Base-by-base conservation (phyloP, 164 flowering plant genomes). In the Vitis rotundifolia region DNA sequence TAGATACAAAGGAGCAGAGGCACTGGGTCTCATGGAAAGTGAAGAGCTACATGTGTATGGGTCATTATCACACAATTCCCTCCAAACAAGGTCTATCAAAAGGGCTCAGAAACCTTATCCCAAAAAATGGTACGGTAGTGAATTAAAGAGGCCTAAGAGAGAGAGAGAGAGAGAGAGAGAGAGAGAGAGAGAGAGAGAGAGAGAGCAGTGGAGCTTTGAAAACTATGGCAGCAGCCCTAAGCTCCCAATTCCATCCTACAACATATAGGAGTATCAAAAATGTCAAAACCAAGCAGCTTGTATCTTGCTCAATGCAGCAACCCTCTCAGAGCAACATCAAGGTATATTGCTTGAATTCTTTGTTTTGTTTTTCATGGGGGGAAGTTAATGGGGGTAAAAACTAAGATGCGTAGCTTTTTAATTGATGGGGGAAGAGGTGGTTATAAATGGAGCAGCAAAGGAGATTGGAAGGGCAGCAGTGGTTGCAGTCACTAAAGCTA, bases 401-500 rank as follows among this genome's bases (percentile, higher is more conserved):
- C 67, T 73, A 61, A 78, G 68, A 10, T 65, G 5, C 31, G 1
- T 64, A 12, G 18, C 50, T 50, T 9, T 59, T 47, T 47, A 58
- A 5, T 15, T 54, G 31, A 68, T 67, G 37, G 54, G 70, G 53
- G 47, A 75, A 78, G 56, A 93, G 94, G 97, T 93, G 16, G 77
- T 90, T 28, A 78, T 93, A 49, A 90, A 91, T 84, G 98, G 98
- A 73, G 98, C 92, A 73, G 88, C 95, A 14, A 90, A 93, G 82
- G 98, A 93, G 59, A 91, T 93, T 64, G 98, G 97, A 18, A 83
- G 84, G 73, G 97, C 95, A 62, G 97, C 98, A 10, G 88, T 90
- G 11, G 51, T 85, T 64, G 95, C 97, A 74, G 89, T 93, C 22
- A 85, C 92, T 4, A 89, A 79, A 79, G 97, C 95, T 26, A 84